Percentiles rank a stretch among this genome's conserved stretches.
Evolutionary conservation across 805 yeast species (phyloP).

Genomic region (Sugiyamaella marilandica): DNA sequence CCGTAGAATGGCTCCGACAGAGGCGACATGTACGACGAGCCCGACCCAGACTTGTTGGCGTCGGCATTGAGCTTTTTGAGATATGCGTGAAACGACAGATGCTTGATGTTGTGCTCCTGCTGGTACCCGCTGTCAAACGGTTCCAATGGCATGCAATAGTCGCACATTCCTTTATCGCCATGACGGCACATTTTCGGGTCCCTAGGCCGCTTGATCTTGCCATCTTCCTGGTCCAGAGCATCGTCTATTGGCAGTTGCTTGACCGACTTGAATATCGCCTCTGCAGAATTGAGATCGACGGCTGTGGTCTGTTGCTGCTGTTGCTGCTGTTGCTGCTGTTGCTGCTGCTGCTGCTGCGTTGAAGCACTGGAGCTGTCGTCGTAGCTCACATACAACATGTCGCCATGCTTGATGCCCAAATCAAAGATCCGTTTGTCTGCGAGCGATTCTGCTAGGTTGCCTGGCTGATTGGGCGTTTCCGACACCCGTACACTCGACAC

Average conservation of each 20-base stretch:
- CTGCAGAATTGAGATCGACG: slow-evolving; percentile 15
- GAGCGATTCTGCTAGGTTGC: slow-evolving; percentile 38
- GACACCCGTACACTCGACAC: slow-evolving; percentile 36
- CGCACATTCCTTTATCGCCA: slow-evolving; percentile 95
- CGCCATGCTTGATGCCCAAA: slow-evolving; percentile 49
- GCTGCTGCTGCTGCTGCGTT: slow-evolving; percentile 17
- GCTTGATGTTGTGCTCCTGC: slow-evolving; percentile 74
- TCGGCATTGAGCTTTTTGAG: slow-evolving; percentile 64
- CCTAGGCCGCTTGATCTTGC: slow-evolving; percentile 62
- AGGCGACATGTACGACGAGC: slow-evolving; percentile 74
- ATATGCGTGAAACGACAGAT: slow-evolving; percentile 80
- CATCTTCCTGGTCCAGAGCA: slow-evolving; percentile 57
- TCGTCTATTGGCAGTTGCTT: slow-evolving; percentile 65
- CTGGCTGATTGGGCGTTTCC: slow-evolving; percentile 42
- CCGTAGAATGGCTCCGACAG: slow-evolving; percentile 63
- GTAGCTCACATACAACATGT: slow-evolving; percentile 46
- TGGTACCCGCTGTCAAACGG: slow-evolving; percentile 87
- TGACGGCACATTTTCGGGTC: slow-evolving; percentile 68
- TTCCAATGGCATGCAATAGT: slow-evolving; percentile 90
- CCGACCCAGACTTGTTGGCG: slow-evolving; percentile 51
- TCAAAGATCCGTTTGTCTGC: slow-evolving; percentile 32
- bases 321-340: slow-evolving; percentile 19
- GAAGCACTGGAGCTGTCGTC: neutral
- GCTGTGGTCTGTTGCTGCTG: slow-evolving; percentile 15
- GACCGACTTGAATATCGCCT: slow-evolving; percentile 26